Conservation (phyloP, 2,329 filamentous ascomycete species). For the Cladophialophora psammophila region DNA sequence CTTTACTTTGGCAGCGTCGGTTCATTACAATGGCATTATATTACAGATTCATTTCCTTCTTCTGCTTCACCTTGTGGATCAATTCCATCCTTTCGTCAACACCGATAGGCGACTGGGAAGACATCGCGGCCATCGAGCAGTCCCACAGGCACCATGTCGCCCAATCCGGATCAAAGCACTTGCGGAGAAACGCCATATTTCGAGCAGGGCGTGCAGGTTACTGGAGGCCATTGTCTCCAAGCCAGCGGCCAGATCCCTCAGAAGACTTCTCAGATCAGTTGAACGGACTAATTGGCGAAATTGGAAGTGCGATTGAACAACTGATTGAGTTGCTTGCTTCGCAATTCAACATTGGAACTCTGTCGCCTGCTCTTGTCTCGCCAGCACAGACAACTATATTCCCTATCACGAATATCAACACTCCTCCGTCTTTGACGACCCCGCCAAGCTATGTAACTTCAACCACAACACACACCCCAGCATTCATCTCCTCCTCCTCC, state of each 20-base stretch:
- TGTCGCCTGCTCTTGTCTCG: neutral
- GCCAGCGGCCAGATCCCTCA: conserved; percentile 16
- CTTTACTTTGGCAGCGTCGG: neutral
- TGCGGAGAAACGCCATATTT: conserved; percentile 13
- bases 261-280: conserved; percentile 23
- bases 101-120: conserved; percentile 16
- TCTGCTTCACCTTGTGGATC: conserved; percentile 16
- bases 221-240: conserved; percentile 21
- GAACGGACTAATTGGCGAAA: conserved; percentile 14
- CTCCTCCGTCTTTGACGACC: neutral
- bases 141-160: conserved; percentile 24
- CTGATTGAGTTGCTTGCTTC: conserved; percentile 24
- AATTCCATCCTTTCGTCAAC: conserved; percentile 14
- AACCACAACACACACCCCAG: neutral
- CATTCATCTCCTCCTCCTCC: neutral
- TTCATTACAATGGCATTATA: conserved; percentile 5
- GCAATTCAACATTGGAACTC: conserved; percentile 20
- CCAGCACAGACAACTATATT: conserved; percentile 12
- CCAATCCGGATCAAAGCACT: neutral
- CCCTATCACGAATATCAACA: conserved; percentile 22
- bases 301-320: conserved; percentile 23
- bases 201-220: conserved; percentile 14
- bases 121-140: conserved; percentile 17
- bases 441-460: neutral
- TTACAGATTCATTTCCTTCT: conserved; percentile 6